Base-by-base conservation (phyloP, 129 eudicot genomes). In the Chrysanthemum makinoi region DNA sequence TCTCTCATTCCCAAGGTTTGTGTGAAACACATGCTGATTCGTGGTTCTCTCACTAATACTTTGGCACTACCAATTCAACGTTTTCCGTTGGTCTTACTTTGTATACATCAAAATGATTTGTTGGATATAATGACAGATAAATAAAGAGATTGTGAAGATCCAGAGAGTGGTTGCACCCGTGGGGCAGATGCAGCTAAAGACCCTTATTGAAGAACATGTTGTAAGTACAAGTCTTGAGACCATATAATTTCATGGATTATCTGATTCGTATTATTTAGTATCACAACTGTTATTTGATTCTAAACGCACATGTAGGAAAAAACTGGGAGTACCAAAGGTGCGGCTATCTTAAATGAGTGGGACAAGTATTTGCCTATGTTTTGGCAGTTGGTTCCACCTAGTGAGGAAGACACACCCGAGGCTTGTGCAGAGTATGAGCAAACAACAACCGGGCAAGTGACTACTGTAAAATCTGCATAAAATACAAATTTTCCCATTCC, bases 341-440 rank as follows among this genome's bases (percentile, higher is more conserved):
- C 94, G 2, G 61, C 80, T 19, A 90, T 95, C 39, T 84, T 95
- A 69, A 90, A 95, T 11, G 99, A 95, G 22, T 95, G 99, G 99
- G 96, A 95, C 81, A 90, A 81, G 75, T 90, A 88, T 78, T 80
- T 95, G 78, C 84, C 94, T n/a, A 86, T 95, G 17, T 95, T 95
- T 72, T 90, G 99, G 99, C 99, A 95, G 68, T 82, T 95, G 75
- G 97, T 95, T 28, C 99, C 99, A 6, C 99, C 99, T 6, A 95
- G 99, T 70, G 99, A 95, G 77, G 99, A 95, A 95, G 99, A 95
- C 88, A 95, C 99, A 0, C 99, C 99, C 0, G 99, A 95, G 82
- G 99, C 99, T 44, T 86, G 93, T 81, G 96, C 91, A 0, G 95
- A 85, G 20, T 95, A 78, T 60, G 96, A 95, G 61, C 83, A 86